Percentiles rank a stretch among this genome's conserved stretches.
These are phyloP conservation scores for Corynascus novoguineensis DNA, from an alignment of 495 filamentous ascomycete genomes.

Conservation along the genomic window DNA sequence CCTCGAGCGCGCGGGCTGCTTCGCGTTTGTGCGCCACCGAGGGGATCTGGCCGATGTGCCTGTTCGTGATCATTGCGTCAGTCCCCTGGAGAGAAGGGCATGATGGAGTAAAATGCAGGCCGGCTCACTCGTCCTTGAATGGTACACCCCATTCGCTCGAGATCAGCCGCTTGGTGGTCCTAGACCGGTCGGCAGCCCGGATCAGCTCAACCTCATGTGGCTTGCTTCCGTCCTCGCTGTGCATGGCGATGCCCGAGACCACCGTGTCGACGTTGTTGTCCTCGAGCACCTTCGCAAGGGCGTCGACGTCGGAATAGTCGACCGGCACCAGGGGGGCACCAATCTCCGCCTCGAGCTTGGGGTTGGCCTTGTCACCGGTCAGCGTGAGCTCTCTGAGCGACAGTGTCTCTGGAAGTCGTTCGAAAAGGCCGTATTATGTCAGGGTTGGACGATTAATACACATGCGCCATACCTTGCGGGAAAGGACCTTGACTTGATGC, in stretches of 20 bases:
- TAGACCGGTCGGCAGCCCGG: slow-evolving; percentile 43
- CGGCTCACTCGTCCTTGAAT: slow-evolving; percentile 18
- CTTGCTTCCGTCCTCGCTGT: slow-evolving; percentile 12
- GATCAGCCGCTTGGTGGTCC: slow-evolving; percentile 42
- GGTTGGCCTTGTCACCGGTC: not conserved
- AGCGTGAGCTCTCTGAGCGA: too few relatives aligned
- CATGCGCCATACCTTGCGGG: slow-evolving; percentile 29
- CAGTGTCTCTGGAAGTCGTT: too few relatives aligned
- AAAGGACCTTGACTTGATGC: slow-evolving; percentile 42
- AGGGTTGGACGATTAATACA: not conserved
- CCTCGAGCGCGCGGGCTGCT: slow-evolving; percentile 19
- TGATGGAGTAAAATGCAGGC: not conserved
- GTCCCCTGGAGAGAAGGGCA: too few relatives aligned
- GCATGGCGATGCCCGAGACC: slow-evolving; percentile 44
- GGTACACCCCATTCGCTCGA: slow-evolving; percentile 44
- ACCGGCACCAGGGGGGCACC: slow-evolving; percentile 30
- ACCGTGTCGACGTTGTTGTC: slow-evolving; percentile 46
- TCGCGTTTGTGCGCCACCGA: slow-evolving; percentile 19
- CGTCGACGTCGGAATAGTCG: slow-evolving; percentile 40
- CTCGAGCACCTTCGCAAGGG: slow-evolving; percentile 39
- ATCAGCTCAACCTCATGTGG: slow-evolving; percentile 39
- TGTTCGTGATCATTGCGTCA: not conserved
- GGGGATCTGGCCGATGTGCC: not conserved
- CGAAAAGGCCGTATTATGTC: too few relatives aligned
- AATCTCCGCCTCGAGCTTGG: slow-evolving; percentile 14